Base-by-base conservation (phyloP, 495 filamentous ascomycete species). In the Articulospora tetracladia region DNA sequence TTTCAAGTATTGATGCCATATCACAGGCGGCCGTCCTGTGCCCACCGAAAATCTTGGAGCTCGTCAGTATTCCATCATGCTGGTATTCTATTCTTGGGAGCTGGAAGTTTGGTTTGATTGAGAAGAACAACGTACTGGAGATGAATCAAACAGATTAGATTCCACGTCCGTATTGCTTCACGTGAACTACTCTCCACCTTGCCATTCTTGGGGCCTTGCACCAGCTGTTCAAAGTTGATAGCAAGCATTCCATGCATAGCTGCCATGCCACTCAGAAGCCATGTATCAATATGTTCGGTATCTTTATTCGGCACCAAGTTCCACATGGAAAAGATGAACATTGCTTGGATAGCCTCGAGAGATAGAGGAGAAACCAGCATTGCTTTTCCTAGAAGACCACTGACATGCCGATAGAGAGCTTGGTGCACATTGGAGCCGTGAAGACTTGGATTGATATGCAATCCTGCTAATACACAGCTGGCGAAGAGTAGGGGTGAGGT, bases 171-270 rank as follows among this genome's bases (percentile, higher is more conserved):
- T 19, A 54, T 22, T 1, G 27, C 28, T 34, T 54, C 51, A 17
- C 27, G 13, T 54, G 51, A 54, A 6, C 28, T 54, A n/a, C 13
- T 25, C 10, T 54, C 51, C 4, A 54, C 51, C 24, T 28, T 28
- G 1, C 51, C 51, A 30, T 34, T 12, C 51, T 11, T 54, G 11
- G 24, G 51, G 7, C 11, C 24, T 20, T 54, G 24, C 28, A 54
- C 24, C 25, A 54, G 27, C 20, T 54, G 51, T 34, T 54, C 51
- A 34, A 54, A 54, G 22, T 54, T 54, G 28, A 54, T 34, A 22
- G 51, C 51, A 22, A 54, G 51, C 51, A 54, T 54, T 34, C 51
- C 51, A 11, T 54, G 51, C 51, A 54, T 54, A 10, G 25, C 51
- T 32, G 51, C 51, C 28, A 54, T 30, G 7, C 51, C 51, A 54